Evolutionary conservation across 2,329 filamentous ascomycete genomes (phyloP).

Genomic region (Fusarium albosuccineum): DNA sequence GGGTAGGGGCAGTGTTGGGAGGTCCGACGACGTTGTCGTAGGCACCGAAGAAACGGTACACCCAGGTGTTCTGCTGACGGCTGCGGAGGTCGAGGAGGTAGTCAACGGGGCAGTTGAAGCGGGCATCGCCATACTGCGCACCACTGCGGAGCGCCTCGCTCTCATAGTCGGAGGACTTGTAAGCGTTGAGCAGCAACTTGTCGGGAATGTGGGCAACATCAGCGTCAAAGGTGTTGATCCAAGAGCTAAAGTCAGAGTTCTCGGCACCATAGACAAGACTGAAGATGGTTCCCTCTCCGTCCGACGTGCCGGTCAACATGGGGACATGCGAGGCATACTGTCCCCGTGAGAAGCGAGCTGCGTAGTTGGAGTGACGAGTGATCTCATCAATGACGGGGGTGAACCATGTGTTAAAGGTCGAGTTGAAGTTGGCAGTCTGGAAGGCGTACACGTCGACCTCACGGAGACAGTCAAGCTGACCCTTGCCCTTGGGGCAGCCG

Average conservation of each 20-base stretch:
- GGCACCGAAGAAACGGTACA: conserved; percentile 58
- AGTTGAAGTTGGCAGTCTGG: conserved; percentile 44
- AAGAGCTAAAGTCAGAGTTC: conserved; percentile 44
- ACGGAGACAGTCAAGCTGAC: conserved; percentile 56
- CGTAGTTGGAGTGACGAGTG: conserved; percentile 52
- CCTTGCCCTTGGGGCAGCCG: conserved; percentile 48
- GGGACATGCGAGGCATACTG: conserved; percentile 52
- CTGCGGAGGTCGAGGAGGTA: conserved; percentile 56
- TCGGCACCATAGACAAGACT: conserved; percentile 51
- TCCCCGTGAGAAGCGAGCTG: conserved; percentile 31
- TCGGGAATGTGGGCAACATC: conserved; percentile 40
- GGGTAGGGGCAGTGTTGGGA: conserved; percentile 42
- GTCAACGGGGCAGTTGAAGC: conserved; percentile 59
- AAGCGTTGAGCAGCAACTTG: conserved; percentile 27
- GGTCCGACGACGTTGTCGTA: conserved; percentile 56
- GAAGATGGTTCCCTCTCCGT: conserved; percentile 55
- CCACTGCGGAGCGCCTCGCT: conserved; percentile 57
- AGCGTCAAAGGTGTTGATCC: conserved; percentile 45
- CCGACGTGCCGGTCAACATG: conserved; percentile 52
- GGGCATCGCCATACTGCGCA: conserved; percentile 59
- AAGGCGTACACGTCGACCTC: conserved; percentile 42
- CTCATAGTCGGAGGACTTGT: conserved; percentile 49
- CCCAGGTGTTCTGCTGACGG: conserved; percentile 55
- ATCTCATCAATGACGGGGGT: conserved; percentile 53
- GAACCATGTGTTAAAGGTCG: conserved; percentile 58